Evolutionary conservation across 345 rosid species (phyloP), one percentile per base, ranked within the genome.

Genomic region (Populus davidiana): DNA sequence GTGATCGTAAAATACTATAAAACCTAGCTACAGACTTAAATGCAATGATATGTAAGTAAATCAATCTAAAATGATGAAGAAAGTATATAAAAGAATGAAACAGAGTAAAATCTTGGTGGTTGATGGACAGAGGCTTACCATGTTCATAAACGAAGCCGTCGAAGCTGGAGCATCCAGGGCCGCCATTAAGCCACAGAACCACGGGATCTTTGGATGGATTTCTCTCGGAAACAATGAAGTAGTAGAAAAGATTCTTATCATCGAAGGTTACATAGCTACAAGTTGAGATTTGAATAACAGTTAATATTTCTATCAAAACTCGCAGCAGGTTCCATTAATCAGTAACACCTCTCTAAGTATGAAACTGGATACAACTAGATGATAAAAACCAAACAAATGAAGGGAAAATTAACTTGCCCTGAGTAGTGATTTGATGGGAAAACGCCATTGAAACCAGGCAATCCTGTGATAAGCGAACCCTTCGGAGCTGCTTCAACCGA

Each of bases 161-260:
- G 23, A 86, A 86, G 71, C 88, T 86, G 47, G 88, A 86, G 79
- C 86, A 86, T 13, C 86, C 86, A 9, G 85, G 86, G 47, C 88
- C 88, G 25, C 88, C 88, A 52, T 86, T 86, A 5, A 86, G 88
- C 88, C 88, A 83, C 44, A 86, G 64, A 29, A 86, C 85, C 20
- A 86, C 83, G 0, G 88, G 83, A 59, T 83, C 88, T 62, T 56
- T 71, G 0, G 77, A 36, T 33, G 88, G 86, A 35, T 74, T 68
- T 35, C 88, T 65, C 66, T 83, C 88, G 2, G 86, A 86, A 0
- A 77, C 75, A 44, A 79, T 59, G 8, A 86, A 81, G 59, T 86
- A 83, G 80, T 86, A 86, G 85, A 86, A 86, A 8, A 86, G 70
- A 65, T 75, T 71, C 79, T 85, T 87, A 78, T 79, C 78, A 16